Conservation (phyloP, 805 yeast genomes). For the Saturnispora besseyi region DNA sequence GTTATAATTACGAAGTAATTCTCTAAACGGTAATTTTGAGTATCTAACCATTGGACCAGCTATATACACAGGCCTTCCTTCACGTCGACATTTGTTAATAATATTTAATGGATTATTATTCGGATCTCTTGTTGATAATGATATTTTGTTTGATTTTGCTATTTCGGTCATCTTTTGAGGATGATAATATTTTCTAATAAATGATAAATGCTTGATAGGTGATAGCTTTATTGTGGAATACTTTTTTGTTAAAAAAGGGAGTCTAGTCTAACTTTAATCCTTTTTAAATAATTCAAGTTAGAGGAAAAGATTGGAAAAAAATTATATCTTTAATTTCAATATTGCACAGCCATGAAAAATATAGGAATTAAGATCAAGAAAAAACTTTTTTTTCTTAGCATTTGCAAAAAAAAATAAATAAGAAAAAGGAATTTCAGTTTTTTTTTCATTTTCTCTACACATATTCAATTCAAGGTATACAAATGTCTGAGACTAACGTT, state of each 20-base stretch:
- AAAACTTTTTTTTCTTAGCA: neutral
- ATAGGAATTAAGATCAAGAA: neutral
- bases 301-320: neutral
- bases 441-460: too few relatives aligned
- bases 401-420: neutral
- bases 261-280: too few relatives aligned
- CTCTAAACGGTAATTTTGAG: constrained; percentile 87
- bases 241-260: neutral
- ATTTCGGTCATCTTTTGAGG: neutral
- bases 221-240: neutral
- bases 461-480: neutral
- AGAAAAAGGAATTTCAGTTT: neutral
- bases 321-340: neutral
- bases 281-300: too few relatives aligned
- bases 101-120: constrained; percentile 46
- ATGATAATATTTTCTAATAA: neutral
- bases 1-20: constrained; percentile 60
- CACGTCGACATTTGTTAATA: constrained; percentile 36
- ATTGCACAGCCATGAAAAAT: neutral
- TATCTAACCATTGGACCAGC: constrained; percentile 98
- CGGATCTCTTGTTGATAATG: constrained; percentile 27
- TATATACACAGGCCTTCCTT: constrained; percentile 49
- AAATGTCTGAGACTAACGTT: neutral
- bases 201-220: neutral
- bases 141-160: neutral